Evolutionary conservation across 2,329 filamentous ascomycete species (phyloP).

Genomic region (Hymenotorrendiella dingleyae): DNA sequence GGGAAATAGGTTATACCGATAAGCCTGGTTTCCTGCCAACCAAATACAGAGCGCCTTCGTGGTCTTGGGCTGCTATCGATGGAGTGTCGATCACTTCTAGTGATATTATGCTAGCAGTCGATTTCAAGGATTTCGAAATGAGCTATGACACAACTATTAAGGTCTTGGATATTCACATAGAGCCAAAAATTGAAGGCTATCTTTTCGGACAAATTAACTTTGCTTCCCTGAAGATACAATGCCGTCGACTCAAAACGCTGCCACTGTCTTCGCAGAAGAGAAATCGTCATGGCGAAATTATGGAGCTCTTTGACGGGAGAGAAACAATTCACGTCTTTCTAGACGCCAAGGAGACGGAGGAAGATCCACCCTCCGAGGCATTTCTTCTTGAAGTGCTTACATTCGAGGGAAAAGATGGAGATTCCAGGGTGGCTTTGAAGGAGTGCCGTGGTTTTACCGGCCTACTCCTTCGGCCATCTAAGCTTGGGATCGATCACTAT

Average conservation of each 20-base stretch:
- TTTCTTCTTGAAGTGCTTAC: background rate
- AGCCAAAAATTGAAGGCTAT: background rate
- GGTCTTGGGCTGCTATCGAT: background rate
- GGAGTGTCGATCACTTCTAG: background rate
- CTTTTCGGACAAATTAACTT: background rate
- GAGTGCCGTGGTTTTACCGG: background rate
- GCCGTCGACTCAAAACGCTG: background rate
- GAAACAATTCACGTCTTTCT: background rate
- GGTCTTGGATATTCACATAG: background rate
- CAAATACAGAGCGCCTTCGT: background rate
- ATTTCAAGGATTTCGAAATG: background rate
- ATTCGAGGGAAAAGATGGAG: background rate
- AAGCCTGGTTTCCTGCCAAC: background rate
- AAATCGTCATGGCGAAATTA: background rate
- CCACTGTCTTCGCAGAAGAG: background rate
- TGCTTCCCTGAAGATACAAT: background rate
- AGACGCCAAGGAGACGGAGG: background rate
- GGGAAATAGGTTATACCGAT: background rate
- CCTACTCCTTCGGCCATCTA: background rate
- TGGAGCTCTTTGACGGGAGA: background rate
- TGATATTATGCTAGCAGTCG: background rate
- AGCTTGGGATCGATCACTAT: background rate
- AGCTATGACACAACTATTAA: background rate
- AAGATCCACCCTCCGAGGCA: background rate
- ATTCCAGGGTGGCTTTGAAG: no score